Evolutionary conservation across 1,139 yeast species (phyloP), one percentile per base, ranked within the genome.

Genomic region (Lizanozyma gosingica): DNA sequence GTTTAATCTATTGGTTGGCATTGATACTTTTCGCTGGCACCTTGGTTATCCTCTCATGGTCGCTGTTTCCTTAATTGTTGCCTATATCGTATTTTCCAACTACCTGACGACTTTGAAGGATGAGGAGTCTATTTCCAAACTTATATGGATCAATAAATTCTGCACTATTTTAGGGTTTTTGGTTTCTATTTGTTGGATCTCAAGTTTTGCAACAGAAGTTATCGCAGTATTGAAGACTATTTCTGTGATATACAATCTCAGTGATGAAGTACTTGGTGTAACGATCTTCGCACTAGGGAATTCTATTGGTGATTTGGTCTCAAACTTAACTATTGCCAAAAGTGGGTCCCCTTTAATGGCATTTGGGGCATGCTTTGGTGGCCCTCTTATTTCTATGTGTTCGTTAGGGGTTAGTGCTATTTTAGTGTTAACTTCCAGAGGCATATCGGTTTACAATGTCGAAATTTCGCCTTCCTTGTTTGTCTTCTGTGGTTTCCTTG

Each of bases 321-420:
- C 97, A 0, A 88, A 92, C 53, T 66, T 83, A 39, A 84, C 95
- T 0, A 80, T 92, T 40, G 92, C 96, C 0, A 70, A 67, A 46
- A 78, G 86, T 78, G 97, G 97, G 0, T 82, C 80, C 65, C 90
- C 96, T 0, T 73, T 84, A 45, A 86, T 90, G 92, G 97, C 97
- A 0, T 69, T 92, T 35, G 84, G 94, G 14, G 97, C 97, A 0
- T 90, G 97, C 54, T 85, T 88, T 59, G 97, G 97, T 1, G 94
- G 97, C 1, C 97, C 97, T 0, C 63, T 90, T 4, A 49, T 70
- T 15, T 59, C 73, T 2, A 49, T 70, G 18, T 59, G 29, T 22
- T 63, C 72, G 2, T 50, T 68, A 47, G 75, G 76, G 1, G 29
- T 22, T 57, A 35, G 29, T 22, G 29, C 29, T 6, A 6, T 22